Base-by-base conservation (phyloP, 2,329 filamentous ascomycete species). In the Apiospora sp. region DNA sequence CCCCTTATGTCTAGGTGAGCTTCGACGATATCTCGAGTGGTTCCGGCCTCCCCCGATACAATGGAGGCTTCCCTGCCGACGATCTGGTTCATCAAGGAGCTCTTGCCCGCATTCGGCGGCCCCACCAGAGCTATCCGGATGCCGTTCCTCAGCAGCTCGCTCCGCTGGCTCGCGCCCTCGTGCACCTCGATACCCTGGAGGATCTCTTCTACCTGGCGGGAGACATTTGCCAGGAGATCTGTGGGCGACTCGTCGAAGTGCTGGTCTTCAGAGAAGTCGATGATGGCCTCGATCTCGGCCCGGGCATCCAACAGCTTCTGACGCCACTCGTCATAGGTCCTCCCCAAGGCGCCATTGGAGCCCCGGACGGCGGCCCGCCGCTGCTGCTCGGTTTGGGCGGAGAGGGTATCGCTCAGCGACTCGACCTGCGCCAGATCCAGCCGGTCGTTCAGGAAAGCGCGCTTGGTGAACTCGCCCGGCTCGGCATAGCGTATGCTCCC, bases 231-330 rank as follows among this genome's bases (percentile, higher is more conserved):
- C 64, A 97, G 87, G 30, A 98, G 86, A 71, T 93, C 89, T 0
- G 87, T 84, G 0, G 94, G 93, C 3, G 94, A 92, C 82, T 98
- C 95, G 77, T 98, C 95, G 79, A 99, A 97, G 84, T 98, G 94
- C 83, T 99, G 96, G 79, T 98, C 96, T 81, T 99, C 96, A 0
- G 94, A 93, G 81, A 99, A 99, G 82, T 99, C 96, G 74, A 99
- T 98, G 76, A 99, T 84, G 0, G 96, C 96, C 83, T 99, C 96
- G 51, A 99, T 87, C 83, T 98, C 95, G 13, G 94, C 96, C 1
- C 96, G 90, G 13, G 95, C 95, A 74, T 92, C 88, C 8, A 98
- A 86, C 24, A 99, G 84, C 75, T 91, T 87, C 75, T 89, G 85
- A 37, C 96, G 91, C 96, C 96, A 99, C 13, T 79, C 78, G 76